Evolutionary conservation across 2,329 filamentous ascomycete species (phyloP), one percentile per base, ranked within the genome.

Genomic region (Talaromyces rugulosus): DNA sequence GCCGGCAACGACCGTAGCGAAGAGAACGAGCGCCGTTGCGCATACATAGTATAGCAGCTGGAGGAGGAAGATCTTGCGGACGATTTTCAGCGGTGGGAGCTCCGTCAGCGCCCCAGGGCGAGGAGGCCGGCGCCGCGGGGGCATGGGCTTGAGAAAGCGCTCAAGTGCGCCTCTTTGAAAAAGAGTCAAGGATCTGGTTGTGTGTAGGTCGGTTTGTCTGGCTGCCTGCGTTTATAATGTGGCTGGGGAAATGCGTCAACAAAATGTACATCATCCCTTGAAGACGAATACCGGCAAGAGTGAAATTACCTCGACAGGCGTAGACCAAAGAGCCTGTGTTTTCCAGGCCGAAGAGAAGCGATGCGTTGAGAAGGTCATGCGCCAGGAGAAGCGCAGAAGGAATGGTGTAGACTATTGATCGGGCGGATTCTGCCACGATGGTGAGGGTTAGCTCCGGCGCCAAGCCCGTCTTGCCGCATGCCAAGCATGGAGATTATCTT

Each of bases 1-100:
- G 18, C 88, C 88, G 9, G 86, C 86, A 53, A 89, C 86, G 33
- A 90, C 76, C 2, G 85, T 86, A 3, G 86, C 88, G 75, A 90
- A 90, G 56, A 89, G 72, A 61, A 90, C 88, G 62, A 90, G 79
- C 28, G 84, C 73, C 23, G 83, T 82, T 5, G 85, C 87, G 67
- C 80, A 82, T 64, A 75, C 77, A 79, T 90, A 90, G 77, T 88
- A 90, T 65, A 83, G 82, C 51, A 83, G 69, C 71, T 90, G 88
- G 5, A 90, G 81, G 50, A 88, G 70, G 62, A 86, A 65, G 69
- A 90, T 90, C 75, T 89, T 87, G 55, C 82, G 82, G 63, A 89
- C 75, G 74, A 90, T 89, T 70, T 85, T 85, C 63, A 87, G 79
- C 53, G 88, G 88, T 51, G 87, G 83, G 58, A 89, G 85, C 71